Evolutionary conservation across 257 asterid genomes (phyloP).

Genomic region (Lithospermum erythrorhizon): DNA sequence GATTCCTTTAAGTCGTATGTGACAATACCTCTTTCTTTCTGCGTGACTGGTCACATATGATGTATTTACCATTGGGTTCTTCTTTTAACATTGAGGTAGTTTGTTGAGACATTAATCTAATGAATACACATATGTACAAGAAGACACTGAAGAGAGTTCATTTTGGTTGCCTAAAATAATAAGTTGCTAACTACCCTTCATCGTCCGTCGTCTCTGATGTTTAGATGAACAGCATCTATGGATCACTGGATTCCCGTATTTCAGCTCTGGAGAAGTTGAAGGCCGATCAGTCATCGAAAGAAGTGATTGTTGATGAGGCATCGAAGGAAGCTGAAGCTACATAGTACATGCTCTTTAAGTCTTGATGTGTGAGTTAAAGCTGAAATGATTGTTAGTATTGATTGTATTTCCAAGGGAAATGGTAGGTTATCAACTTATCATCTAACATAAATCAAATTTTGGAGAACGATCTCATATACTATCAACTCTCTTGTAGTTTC

Average conservation of each 20-base stretch:
- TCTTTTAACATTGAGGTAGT: too few relatives aligned
- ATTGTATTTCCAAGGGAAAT: not conserved
- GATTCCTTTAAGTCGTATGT: too few relatives aligned
- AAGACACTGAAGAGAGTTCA: not conserved
- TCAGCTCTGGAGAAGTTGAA: slow-evolving; percentile 13
- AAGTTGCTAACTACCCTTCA: too few relatives aligned
- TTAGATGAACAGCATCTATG: slow-evolving; percentile 10
- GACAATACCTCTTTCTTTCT: too few relatives aligned
- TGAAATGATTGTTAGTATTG: not conserved
- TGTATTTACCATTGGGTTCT: too few relatives aligned
- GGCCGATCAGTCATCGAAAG: slow-evolving; percentile 1
- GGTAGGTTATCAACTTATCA: not conserved
- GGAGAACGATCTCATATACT: not conserved
- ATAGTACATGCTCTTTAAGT: not conserved
- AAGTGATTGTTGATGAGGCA: not conserved
- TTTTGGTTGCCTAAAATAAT: not conserved
- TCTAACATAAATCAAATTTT: not conserved
- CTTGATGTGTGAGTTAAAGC: not conserved
- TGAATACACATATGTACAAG: too few relatives aligned
- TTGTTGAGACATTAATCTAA: not conserved
- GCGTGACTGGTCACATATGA: too few relatives aligned
- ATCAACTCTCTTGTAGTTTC: too few relatives aligned
- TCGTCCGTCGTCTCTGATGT: not conserved
- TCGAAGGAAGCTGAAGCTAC: slow-evolving; percentile 4
- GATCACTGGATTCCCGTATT: slow-evolving; percentile 12